A percentile compares a stretch with the other conserved stretches of the same genome.
Evolutionary conservation across 495 filamentous ascomycete species (phyloP).

Genomic region (Xylaria bambusicola): DNA sequence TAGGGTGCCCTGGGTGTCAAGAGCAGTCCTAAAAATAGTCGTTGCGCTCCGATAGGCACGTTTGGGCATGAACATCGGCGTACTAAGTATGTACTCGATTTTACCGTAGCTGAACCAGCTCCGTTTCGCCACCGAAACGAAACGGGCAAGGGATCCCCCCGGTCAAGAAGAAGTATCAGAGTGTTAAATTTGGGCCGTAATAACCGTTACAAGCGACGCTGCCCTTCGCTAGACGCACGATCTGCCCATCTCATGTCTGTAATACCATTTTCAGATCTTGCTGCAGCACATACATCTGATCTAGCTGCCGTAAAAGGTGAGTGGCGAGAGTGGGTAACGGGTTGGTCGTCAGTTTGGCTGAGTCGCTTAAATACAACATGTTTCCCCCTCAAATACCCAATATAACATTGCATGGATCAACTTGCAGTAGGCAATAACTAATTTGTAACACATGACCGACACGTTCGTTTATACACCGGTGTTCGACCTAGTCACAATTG

Average conservation of each 20-base stretch:
- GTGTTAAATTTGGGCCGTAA: background rate
- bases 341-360: conserved; percentile 3
- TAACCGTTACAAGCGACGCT: background rate
- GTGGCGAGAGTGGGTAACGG: conserved; percentile 4
- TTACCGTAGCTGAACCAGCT: too few relatives aligned
- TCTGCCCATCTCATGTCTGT: background rate
- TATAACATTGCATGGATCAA: background rate
- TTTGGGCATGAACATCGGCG: conserved; percentile 3
- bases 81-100: too few relatives aligned
- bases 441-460: conserved; percentile 24
- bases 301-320: conserved; percentile 7
- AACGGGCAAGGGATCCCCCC: background rate
- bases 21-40: conserved; percentile 14
- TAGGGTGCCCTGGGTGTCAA: background rate
- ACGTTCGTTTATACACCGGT: conserved; percentile 15
- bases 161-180: background rate
- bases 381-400: background rate
- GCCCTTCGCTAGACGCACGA: conserved; percentile 7
- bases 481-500: background rate
- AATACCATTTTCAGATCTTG: conserved; percentile 6
- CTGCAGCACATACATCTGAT: conserved; percentile 5
- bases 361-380: conserved; percentile 10
- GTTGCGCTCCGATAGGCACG: background rate
- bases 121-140: background rate
- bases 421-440: conserved; percentile 21